phyloP scores from a whole-genome alignment of 768 basidiomycete genomes.

The Antrodiella citrinella region DNA sequence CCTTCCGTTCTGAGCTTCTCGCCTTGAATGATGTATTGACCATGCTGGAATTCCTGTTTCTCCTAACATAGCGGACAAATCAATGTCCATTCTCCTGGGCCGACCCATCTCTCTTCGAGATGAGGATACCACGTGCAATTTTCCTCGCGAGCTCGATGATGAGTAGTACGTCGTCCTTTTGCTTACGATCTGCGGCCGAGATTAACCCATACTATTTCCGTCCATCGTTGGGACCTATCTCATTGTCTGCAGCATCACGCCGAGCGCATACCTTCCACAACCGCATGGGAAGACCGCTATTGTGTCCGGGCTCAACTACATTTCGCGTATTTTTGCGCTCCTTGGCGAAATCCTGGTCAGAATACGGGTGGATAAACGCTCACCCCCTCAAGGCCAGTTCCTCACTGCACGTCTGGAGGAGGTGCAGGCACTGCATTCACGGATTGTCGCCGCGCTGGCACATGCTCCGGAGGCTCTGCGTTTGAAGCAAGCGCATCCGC shows the following conservation, averaged over 20 bases:
- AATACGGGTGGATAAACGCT: constrained; percentile 80
- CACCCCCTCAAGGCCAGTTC: constrained; percentile 78
- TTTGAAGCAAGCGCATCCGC: constrained; percentile 49
- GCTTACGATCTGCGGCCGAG: constrained; percentile 15
- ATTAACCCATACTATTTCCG: constrained; percentile 20
- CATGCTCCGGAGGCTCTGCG: constrained; percentile 73
- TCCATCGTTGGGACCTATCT: not conserved
- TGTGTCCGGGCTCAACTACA: constrained; percentile 83
- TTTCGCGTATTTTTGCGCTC: constrained; percentile 76
- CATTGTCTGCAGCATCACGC: constrained; percentile 60
- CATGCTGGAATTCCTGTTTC: not conserved
- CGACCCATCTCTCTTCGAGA: constrained; percentile 81
- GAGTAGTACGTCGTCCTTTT: constrained; percentile 61
- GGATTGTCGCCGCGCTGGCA: constrained; percentile 65
- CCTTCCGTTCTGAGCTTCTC: constrained; percentile 1
- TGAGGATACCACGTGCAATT: constrained; percentile 78
- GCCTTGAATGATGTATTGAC: not conserved
- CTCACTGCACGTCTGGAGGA: constrained; percentile 81
- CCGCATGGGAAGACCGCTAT: constrained; percentile 82
- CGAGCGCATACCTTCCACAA: constrained; percentile 73
- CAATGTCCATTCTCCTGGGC: constrained; percentile 78
- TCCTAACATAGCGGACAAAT: constrained; percentile 67
- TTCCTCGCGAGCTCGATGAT: constrained; percentile 83
- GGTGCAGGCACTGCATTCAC: constrained; percentile 69
- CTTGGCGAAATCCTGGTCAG: constrained; percentile 83